Conservation (phyloP, 345 rosid genomes). For the Euphorbia peplus region DNA sequence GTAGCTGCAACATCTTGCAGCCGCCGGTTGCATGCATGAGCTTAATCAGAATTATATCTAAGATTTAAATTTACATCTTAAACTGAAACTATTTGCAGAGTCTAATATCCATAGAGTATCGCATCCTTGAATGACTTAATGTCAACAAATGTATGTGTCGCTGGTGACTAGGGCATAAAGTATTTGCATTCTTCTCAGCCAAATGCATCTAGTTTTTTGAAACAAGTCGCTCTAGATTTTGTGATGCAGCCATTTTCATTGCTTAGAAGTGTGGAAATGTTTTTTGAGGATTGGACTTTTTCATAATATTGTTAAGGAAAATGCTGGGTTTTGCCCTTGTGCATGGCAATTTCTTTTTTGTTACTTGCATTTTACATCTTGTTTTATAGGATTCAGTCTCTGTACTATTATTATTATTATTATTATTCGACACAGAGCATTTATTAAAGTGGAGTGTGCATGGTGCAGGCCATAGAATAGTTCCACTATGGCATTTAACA, state of each 20-base stretch:
- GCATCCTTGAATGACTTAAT: neutral
- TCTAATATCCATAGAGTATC: neutral
- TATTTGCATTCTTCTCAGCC: neutral
- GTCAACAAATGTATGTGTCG: neutral
- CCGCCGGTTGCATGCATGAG: neutral
- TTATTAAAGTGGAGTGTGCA: too few species aligned
- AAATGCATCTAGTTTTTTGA: neutral
- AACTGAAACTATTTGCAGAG: neutral
- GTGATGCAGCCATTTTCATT: neutral
- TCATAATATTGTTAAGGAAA: neutral
- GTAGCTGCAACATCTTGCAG: neutral
- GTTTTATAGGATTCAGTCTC: too few species aligned
- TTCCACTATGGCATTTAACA: too few species aligned
- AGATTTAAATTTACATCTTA: neutral
- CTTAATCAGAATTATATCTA: neutral
- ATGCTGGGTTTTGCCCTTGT: too few species aligned
- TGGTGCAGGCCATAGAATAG: too few species aligned
- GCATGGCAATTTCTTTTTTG: neutral
- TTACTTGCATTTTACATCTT: neutral
- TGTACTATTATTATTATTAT: too few species aligned
- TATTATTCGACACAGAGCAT: too few species aligned
- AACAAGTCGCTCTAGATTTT: slow-evolving; percentile 2
- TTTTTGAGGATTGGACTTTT: neutral
- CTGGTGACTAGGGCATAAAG: neutral
- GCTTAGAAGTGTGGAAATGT: neutral